Percentiles rank a stretch among this genome's conserved stretches.
Conservation (phyloP, 768 basidiomycete species). For the Psilocybe cyanescens region DNA sequence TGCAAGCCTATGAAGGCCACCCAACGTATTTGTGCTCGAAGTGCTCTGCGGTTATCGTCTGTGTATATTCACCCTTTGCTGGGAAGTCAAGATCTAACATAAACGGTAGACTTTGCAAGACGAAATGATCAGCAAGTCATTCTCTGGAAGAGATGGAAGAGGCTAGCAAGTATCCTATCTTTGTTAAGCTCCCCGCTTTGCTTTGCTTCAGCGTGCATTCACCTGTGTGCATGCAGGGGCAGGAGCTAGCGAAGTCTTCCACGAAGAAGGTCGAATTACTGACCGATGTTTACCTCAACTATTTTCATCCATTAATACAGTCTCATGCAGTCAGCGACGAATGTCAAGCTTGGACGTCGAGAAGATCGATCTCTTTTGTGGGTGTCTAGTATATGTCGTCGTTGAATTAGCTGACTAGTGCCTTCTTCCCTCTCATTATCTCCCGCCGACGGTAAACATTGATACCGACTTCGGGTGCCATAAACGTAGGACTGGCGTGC, state of each 20-base stretch:
- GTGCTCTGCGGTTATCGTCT: constrained; percentile 73
- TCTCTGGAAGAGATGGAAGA: constrained; percentile 81
- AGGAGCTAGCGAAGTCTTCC: too few species aligned
- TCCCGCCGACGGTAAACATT: not conserved
- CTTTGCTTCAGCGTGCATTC: too few species aligned
- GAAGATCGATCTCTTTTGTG: constrained; percentile 80
- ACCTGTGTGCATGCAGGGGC: too few species aligned
- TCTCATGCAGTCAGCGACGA: constrained; percentile 77
- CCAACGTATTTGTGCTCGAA: constrained; percentile 72
- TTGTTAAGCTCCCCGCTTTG: too few species aligned
- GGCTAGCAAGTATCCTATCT: constrained; percentile 62
- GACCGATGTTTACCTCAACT: not conserved
- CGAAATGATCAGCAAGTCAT: constrained; percentile 83
- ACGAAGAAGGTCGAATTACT: not conserved
- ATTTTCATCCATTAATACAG: constrained; percentile 34
- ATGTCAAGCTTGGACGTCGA: constrained; percentile 71
- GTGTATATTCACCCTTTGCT: constrained; percentile 28
- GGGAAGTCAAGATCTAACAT: not conserved
- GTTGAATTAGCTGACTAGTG: too few species aligned
- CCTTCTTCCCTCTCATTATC: too few species aligned
- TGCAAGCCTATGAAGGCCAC: constrained; percentile 64
- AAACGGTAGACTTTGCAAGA: constrained; percentile 71
- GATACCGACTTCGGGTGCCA: not conserved
- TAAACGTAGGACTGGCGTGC: constrained; percentile 68
- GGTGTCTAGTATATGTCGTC: constrained; percentile 7